These are phyloP conservation scores for Trametes elegans DNA, from an alignment of 768 basidiomycete genomes.

Conservation along the genomic window DNA sequence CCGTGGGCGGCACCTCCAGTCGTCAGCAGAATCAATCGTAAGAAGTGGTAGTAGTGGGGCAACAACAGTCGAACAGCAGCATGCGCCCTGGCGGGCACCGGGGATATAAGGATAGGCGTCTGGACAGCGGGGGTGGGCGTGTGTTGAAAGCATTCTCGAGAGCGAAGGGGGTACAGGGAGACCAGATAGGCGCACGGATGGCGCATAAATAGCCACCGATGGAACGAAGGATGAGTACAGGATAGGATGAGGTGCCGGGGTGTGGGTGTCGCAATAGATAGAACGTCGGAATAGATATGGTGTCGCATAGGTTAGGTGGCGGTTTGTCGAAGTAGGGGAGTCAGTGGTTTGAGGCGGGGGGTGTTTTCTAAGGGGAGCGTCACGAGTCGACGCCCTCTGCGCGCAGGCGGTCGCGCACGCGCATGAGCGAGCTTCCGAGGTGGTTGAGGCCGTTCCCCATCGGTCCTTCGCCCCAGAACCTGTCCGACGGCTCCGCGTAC, in stretches of 20 bases:
- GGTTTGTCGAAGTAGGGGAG: background rate
- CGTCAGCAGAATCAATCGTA: background rate
- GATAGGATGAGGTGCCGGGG: no score
- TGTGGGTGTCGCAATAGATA: background rate
- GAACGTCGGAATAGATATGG: no score
- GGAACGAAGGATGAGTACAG: no score
- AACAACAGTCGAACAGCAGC: no score
- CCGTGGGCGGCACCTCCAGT: no score
- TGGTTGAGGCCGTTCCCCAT: slow-evolving; percentile 53
- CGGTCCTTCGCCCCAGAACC: slow-evolving; percentile 66
- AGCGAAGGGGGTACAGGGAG: no score
- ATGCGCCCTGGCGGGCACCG: no score
- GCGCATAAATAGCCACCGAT: no score
- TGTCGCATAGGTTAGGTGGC: background rate
- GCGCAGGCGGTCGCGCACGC: slow-evolving; percentile 48
- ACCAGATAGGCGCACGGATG: no score
- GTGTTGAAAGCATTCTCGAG: no score
- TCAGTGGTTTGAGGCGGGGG: background rate
- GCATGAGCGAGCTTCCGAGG: slow-evolving; percentile 58
- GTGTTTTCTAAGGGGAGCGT: background rate
- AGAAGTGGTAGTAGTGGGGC: background rate
- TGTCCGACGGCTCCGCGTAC: slow-evolving; percentile 34
- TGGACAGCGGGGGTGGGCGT: no score
- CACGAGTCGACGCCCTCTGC: slow-evolving; percentile 14
- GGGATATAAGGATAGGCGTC: no score